Base-by-base conservation (phyloP, 805 yeast genomes). In the Suhomyces sp. region DNA sequence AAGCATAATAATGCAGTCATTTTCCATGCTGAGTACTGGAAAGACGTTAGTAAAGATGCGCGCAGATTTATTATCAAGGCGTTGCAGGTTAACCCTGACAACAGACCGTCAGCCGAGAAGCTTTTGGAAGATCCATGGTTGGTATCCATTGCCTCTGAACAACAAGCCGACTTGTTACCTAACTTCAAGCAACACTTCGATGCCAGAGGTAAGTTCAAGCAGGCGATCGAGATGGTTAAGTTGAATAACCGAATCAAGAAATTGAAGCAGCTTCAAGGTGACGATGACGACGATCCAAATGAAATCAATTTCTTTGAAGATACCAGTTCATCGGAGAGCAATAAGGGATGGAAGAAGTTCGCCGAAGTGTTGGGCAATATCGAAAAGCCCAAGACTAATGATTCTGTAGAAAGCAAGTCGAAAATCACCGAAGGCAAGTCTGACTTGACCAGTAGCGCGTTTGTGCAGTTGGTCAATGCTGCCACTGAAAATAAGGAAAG, bases 21-120 rank as follows among this genome's bases (percentile, higher is more conserved):
- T 3, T 93, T 93, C 75, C 96, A 91, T 65, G 82, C 83, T 25
- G 87, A 84, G 55, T 90, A 91, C 73, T 94, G 98, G 98, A 78
- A 78, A 53, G 80, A 82, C 51, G 86, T 94, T 19, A 85, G 94
- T 12, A 77, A 78, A 43, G 91, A 85, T 46, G 98, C 98, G 6
- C 85, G 89, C 57, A 74, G 82, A 33, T 90, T 93, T 59, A 89
- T 93, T 50, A 71, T 83, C 52, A 77, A 80, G 60, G 85, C 91
- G 50, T 75, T 93, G 48, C 85, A 84, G 52, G 78, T 83, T 40
- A 80, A 88, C 60, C 92, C 92, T 5, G 73, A 71, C 2, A 71
- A 78, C 47, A 78, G 97, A 60, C 86, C 90, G 2, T 84, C 93
- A 1, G 87, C 90, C 0, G 61, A 71, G 2, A 79, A 86, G 56